Conservation (phyloP, 169 alveolate genomes). For the Plasmodium coatneyi region DNA sequence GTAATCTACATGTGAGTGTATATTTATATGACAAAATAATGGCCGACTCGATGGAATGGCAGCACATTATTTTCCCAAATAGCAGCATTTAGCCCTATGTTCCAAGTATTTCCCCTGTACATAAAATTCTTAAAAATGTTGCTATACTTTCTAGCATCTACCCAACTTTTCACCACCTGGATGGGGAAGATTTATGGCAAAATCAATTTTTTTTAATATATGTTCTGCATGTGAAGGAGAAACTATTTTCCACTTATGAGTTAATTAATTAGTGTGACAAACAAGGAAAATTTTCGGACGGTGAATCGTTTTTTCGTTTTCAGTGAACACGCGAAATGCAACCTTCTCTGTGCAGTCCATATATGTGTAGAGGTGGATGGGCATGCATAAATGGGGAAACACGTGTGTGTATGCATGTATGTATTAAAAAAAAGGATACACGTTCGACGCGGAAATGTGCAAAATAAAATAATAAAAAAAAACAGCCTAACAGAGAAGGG, state of each 20-base stretch:
- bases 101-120: background rate
- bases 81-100: background rate
- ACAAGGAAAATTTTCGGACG: background rate
- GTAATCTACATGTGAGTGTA: background rate
- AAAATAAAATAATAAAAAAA: background rate
- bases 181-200: background rate
- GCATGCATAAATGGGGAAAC: background rate
- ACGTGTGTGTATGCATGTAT: background rate
- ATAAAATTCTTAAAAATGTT: background rate
- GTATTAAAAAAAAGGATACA: background rate
- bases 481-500: background rate
- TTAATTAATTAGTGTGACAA: background rate
- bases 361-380: background rate
- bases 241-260: background rate
- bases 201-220: background rate
- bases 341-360: background rate
- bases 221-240: background rate
- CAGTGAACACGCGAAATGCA: background rate
- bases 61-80: background rate
- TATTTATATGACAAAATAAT: background rate
- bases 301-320: background rate
- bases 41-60: background rate
- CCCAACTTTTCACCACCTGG: background rate
- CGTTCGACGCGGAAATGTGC: background rate
- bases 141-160: background rate